phyloP scores from a whole-genome alignment of 1,284 basidiomycete species.

The Cystobasidium pallidum region DNA sequence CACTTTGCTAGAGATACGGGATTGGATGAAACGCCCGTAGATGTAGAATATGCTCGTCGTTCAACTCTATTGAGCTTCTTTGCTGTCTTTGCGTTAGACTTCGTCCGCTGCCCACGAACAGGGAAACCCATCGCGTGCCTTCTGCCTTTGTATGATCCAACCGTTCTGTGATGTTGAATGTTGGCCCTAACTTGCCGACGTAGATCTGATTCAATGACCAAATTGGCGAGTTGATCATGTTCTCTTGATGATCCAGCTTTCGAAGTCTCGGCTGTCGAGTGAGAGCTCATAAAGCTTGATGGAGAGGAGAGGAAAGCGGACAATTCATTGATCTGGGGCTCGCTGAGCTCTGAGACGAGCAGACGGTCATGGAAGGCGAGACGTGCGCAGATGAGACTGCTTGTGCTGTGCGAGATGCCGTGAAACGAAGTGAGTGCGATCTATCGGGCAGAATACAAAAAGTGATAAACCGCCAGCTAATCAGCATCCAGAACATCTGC shows the following conservation, averaged over 20 bases:
- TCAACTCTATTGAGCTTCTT: constrained; percentile 74
- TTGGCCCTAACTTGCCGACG: constrained; percentile 78
- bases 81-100: constrained; percentile 81
- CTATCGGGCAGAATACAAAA: constrained; percentile 59
- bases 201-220: constrained; percentile 82
- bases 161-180: constrained; percentile 83
- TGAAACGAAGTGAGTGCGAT: constrained; percentile 82
- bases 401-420: constrained; percentile 74
- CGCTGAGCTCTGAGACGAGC: constrained; percentile 73
- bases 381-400: constrained; percentile 80
- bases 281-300: constrained; percentile 58
- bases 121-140: constrained; percentile 86
- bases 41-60: constrained; percentile 41
- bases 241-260: constrained; percentile 33
- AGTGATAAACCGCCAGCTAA: background rate
- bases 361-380: constrained; percentile 77
- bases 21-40: background rate
- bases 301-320: constrained; percentile 88
- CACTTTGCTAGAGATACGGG: background rate
- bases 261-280: constrained; percentile 18
- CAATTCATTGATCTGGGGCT: constrained; percentile 77
- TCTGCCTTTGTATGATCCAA: constrained; percentile 83
- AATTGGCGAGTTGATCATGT: constrained; percentile 67
- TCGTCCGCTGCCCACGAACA: constrained; percentile 86
- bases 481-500: constrained; percentile 16